These are phyloP conservation scores for Pythium monospermum DNA, from an alignment of 352 stramenopile genomes.

Conservation along the genomic window DNA sequence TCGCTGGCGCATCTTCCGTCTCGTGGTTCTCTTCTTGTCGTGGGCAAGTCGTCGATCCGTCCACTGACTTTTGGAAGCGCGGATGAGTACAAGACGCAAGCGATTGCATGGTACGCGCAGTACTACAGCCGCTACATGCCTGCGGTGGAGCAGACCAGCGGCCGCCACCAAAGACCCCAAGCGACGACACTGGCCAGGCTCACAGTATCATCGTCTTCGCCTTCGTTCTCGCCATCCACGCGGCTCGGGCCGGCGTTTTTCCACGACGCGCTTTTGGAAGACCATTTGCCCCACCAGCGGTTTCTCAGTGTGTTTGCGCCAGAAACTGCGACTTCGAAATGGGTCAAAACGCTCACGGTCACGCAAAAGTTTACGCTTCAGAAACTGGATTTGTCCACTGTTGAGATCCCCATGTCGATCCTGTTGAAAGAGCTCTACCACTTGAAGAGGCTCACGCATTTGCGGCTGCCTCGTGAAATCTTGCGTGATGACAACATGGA, in stretches of 20 bases:
- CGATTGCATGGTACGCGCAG: constrained; percentile 12
- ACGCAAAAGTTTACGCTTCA: constrained; percentile 57
- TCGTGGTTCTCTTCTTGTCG: too few relatives aligned
- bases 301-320: constrained; percentile 68
- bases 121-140: constrained; percentile 4
- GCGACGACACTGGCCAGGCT: background rate
- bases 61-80: constrained; percentile 8
- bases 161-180: too few relatives aligned
- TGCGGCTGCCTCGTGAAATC: constrained; percentile 58
- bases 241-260: constrained; percentile 44
- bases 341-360: constrained; percentile 44
- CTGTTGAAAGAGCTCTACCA: constrained; percentile 49
- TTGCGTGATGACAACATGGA: constrained; percentile 71
- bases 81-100: constrained; percentile 7
- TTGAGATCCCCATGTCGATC: constrained; percentile 53
- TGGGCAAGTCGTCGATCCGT: constrained; percentile 1
- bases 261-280: constrained; percentile 37
- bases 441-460: constrained; percentile 50
- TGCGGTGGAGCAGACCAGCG: background rate
- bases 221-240: constrained; percentile 13
- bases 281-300: constrained; percentile 36
- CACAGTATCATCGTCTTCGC: constrained; percentile 4
- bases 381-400: constrained; percentile 53
- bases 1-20: too few relatives aligned
- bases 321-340: constrained; percentile 44